These are phyloP conservation scores for Clarireedia paspali DNA, from an alignment of 2,329 filamentous ascomycete genomes.

Conservation along the genomic window DNA sequence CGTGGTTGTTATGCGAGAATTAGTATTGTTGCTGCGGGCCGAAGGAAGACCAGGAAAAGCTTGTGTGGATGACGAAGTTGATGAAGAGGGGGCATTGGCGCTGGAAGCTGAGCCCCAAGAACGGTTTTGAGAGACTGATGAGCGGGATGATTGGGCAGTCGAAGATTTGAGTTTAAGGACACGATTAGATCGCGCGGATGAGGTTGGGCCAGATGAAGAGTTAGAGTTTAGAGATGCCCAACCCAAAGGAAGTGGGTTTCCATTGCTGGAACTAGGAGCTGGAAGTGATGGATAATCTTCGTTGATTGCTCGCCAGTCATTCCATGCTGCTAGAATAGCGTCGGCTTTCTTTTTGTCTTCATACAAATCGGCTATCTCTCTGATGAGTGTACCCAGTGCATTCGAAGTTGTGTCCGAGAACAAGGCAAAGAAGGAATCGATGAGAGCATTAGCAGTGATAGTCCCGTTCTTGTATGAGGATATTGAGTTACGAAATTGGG, in stretches of 20 bases:
- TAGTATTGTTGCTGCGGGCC: conserved; percentile 15
- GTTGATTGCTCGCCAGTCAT: conserved; percentile 91
- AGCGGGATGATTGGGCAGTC: conserved; percentile 59
- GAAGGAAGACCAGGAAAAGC: conserved; percentile 38
- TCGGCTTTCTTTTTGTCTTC: conserved; percentile 72
- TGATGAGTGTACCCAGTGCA: conserved; percentile 79
- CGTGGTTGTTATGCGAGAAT: conserved; percentile 26
- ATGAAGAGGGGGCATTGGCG: conserved; percentile 7
- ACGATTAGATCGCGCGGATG: conserved; percentile 39
- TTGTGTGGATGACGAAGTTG: conserved; percentile 26
- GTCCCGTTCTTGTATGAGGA: conserved; percentile 66
- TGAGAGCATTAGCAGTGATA: conserved; percentile 66
- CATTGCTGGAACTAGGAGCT: conserved; percentile 53
- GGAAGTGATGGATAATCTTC: conserved; percentile 91
- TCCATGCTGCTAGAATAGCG: conserved; percentile 75
- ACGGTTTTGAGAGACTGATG: conserved; percentile 46
- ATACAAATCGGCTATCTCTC: conserved; percentile 88
- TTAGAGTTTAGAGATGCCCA: conserved; percentile 24
- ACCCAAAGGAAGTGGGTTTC: conserved; percentile 24
- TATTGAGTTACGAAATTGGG: conserved; percentile 70
- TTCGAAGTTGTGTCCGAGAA: conserved; percentile 71
- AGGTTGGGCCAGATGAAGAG: conserved; percentile 16
- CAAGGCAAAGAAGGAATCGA: conserved; percentile 80
- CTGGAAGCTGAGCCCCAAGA: conserved; percentile 43
- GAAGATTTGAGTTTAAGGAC: conserved; percentile 63